Evolutionary conservation across 2,329 filamentous ascomycete species (phyloP).

Genomic region (Paracamarosporium sp.): DNA sequence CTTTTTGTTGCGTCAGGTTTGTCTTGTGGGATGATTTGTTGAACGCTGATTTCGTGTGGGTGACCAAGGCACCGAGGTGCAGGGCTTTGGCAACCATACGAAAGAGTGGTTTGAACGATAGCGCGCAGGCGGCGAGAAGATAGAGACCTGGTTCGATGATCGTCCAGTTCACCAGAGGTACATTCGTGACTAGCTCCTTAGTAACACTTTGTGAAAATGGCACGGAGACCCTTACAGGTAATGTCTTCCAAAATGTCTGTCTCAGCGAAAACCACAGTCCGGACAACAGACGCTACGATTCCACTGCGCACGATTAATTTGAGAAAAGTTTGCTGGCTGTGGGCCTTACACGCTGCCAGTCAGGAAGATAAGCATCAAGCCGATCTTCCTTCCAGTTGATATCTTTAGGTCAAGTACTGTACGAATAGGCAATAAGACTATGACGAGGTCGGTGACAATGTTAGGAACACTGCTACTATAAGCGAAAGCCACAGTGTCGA

Average conservation of each 20-base stretch:
- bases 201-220: neutral
- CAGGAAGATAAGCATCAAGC: conserved; percentile 34
- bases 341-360: conserved; percentile 32
- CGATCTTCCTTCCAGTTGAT: conserved; percentile 22
- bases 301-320: conserved; percentile 17
- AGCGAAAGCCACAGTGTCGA: conserved; percentile 25
- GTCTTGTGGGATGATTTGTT: conserved; percentile 5
- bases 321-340: neutral
- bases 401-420: conserved; percentile 30
- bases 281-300: conserved; percentile 30
- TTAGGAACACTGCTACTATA: conserved; percentile 35
- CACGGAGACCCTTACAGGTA: conserved; percentile 22
- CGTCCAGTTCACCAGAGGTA: conserved; percentile 30
- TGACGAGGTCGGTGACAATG: conserved; percentile 29
- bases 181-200: conserved; percentile 17
- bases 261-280: conserved; percentile 26
- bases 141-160: conserved; percentile 36
- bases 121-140: conserved; percentile 28
- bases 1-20: neutral
- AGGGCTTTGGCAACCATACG: conserved; percentile 25
- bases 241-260: conserved; percentile 23
- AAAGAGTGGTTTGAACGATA: conserved; percentile 34
- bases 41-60: conserved; percentile 20
- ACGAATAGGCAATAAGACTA: conserved; percentile 28
- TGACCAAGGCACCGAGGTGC: conserved; percentile 24